Conservation (phyloP, 2,329 filamentous ascomycete genomes). For the Pezicula carpinea region DNA sequence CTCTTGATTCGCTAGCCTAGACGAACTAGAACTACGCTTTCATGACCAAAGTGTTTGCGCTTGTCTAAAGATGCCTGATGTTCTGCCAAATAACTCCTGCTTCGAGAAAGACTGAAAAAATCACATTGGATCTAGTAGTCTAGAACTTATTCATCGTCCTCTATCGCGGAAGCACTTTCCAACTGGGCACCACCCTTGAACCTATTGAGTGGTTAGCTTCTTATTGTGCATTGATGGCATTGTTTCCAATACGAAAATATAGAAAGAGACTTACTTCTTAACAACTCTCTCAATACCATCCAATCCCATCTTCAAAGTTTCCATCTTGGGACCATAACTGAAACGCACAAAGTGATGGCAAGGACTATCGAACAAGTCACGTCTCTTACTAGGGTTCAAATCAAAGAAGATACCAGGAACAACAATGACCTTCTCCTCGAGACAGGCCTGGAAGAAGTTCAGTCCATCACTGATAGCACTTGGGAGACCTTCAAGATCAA, state of each 20-base stretch:
- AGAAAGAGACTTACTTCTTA: slow-evolving; percentile 47
- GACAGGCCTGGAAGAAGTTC: slow-evolving; percentile 93
- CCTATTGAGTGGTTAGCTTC: no score
- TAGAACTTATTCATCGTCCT: no score
- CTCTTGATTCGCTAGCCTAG: neutral
- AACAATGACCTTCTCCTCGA: slow-evolving; percentile 92
- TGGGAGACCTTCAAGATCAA: slow-evolving; percentile 65
- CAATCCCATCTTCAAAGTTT: slow-evolving; percentile 70
- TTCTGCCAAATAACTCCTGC: no score
- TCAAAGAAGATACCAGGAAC: slow-evolving; percentile 98
- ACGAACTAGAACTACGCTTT: no score
- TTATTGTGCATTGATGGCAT: no score
- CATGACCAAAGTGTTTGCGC: no score
- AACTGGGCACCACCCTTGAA: no score
- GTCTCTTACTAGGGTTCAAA: slow-evolving; percentile 80
- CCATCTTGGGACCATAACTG: slow-evolving; percentile 80
- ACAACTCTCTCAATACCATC: slow-evolving; percentile 83
- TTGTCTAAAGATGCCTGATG: no score
- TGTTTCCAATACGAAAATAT: neutral
- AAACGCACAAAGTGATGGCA: slow-evolving; percentile 90
- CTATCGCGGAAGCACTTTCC: no score
- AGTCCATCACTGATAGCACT: slow-evolving; percentile 84
- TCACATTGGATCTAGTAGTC: no score
- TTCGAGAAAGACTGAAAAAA: no score
- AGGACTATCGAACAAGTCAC: slow-evolving; percentile 89